phyloP scores from a whole-genome alignment of 73 alveolate genomes.

The Effrenium voratum region DNA sequence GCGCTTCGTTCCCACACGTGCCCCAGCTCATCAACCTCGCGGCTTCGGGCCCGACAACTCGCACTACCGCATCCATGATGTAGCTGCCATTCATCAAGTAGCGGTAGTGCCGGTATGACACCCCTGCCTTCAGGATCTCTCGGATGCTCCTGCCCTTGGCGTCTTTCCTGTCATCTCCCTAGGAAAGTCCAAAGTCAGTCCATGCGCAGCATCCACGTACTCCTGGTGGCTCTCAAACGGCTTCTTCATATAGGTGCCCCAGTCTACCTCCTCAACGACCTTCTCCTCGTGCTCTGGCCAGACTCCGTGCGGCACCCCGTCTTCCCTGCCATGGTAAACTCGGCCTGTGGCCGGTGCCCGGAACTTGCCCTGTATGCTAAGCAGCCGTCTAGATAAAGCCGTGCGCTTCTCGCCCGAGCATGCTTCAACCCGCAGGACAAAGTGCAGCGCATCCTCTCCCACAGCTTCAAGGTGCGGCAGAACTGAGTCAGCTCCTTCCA shows the following conservation, averaged over 20 bases:
- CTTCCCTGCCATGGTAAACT: background rate
- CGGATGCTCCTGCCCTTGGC: background rate
- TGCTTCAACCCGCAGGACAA: constrained; percentile 39
- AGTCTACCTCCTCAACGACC: background rate
- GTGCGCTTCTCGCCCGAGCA: constrained; percentile 26
- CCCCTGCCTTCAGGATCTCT: constrained; percentile 15
- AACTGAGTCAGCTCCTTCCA: background rate
- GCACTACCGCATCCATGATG: background rate
- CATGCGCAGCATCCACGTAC: background rate
- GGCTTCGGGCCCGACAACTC: background rate
- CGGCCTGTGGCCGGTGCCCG: background rate
- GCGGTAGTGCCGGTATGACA: background rate
- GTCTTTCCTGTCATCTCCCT: background rate
- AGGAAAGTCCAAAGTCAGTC: background rate
- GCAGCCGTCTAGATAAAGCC: background rate
- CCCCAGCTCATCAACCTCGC: background rate
- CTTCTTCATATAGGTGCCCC: background rate
- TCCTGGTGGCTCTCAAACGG: constrained; percentile 5
- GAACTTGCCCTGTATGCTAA: background rate
- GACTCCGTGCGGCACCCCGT: background rate
- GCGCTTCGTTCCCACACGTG: constrained; percentile 28
- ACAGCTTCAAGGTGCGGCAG: constrained; percentile 1
- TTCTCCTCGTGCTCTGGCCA: background rate
- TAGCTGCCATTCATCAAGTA: constrained; percentile 13
- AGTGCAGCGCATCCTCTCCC: constrained; percentile 28